Evolutionary conservation across 305 asterid species (phyloP).

Genomic region (Striga hermonthica): DNA sequence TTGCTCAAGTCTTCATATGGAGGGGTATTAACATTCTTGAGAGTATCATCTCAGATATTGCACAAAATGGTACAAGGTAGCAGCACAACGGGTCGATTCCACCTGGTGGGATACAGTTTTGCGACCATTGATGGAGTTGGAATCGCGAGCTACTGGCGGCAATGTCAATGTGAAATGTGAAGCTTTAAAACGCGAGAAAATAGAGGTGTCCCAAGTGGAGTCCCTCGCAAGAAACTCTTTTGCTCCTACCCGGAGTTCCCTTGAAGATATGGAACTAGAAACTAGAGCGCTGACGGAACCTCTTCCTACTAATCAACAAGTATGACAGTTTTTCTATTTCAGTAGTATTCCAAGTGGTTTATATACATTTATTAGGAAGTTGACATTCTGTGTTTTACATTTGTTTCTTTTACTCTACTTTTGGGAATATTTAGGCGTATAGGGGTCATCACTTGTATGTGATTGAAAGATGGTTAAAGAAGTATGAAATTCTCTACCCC

Average conservation of each 20-base stretch:
- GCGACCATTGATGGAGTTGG: conserved; percentile 77
- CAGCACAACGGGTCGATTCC: conserved; percentile 61
- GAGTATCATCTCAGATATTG: conserved; percentile 61
- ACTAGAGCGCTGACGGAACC: conserved; percentile 96
- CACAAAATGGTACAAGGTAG: conserved; percentile 87
- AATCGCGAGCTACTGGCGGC: conserved; percentile 63
- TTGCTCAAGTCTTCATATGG: conserved; percentile 16
- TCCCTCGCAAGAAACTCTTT: conserved; percentile 29
- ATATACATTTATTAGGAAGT: conserved; percentile 13
- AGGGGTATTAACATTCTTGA: conserved; percentile 19
- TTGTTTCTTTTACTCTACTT: conserved; percentile 26
- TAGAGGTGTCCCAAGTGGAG: conserved; percentile 23
- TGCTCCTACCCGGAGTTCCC: conserved; percentile 51
- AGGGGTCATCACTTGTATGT: conserved; percentile 77
- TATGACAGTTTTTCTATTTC: conserved; percentile 26
- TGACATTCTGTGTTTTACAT: neutral
- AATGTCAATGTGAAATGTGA: conserved; percentile 36
- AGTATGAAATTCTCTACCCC: conserved; percentile 72
- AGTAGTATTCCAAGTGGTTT: conserved; percentile 22
- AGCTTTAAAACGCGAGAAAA: conserved; percentile 36
- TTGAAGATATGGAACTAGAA: conserved; percentile 93
- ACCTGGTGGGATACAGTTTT: conserved; percentile 86
- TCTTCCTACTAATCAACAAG: conserved; percentile 97
- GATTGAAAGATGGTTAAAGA: conserved; percentile 88
- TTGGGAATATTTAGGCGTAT: conserved; percentile 59